These are phyloP conservation scores for Arthroderma uncinatum DNA, from an alignment of 2,329 filamentous ascomycete species.

Conservation along the genomic window DNA sequence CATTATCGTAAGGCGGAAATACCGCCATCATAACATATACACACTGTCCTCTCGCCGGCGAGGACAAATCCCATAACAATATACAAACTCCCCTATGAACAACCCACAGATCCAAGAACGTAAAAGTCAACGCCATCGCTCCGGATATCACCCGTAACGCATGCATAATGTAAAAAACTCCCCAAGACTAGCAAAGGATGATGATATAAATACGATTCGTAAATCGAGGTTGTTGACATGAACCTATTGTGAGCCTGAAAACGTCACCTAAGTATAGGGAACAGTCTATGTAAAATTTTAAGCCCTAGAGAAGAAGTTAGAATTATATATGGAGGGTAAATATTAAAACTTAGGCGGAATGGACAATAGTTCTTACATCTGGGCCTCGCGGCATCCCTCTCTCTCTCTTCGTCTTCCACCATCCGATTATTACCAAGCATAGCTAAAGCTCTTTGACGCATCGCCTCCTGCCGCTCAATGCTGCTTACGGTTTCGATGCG, in stretches of 20 bases:
- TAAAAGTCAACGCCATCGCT: background rate
- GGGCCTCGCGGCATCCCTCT: conserved; percentile 14
- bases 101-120: background rate
- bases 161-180: background rate
- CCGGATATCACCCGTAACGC: background rate
- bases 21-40: background rate
- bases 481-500: background rate
- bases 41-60: background rate
- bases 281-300: conserved; percentile 11
- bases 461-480: conserved; percentile 10
- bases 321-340: background rate
- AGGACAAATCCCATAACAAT: background rate
- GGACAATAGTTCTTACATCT: conserved; percentile 15
- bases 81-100: background rate
- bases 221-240: background rate
- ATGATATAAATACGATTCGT: background rate
- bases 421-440: conserved; percentile 13
- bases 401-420: conserved; percentile 16
- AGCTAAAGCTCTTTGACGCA: conserved; percentile 13
- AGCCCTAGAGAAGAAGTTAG: conserved; percentile 11
- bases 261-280: conserved; percentile 11
- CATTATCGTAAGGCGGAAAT: background rate
- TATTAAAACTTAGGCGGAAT: background rate
- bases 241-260: background rate
- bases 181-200: background rate